Conservation (phyloP, 495 filamentous ascomycete species). For the Xylaria longipes region DNA sequence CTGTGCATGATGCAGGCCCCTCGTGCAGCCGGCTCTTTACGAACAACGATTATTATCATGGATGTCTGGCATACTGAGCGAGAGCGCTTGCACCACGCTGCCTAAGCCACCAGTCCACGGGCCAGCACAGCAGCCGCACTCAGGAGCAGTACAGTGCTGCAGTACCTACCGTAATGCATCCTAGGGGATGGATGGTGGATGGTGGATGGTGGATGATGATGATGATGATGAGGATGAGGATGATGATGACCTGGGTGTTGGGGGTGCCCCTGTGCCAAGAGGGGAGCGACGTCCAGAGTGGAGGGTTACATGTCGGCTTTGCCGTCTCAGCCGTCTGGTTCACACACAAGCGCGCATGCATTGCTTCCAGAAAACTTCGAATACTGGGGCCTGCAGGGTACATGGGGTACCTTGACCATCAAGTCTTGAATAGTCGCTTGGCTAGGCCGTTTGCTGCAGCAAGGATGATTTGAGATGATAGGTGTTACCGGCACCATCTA, state of each 20-base stretch:
- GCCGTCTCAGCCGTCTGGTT: constrained; percentile 30
- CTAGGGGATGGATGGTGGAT: constrained; percentile 11
- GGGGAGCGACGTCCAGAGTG: background rate
- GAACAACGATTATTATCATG: background rate
- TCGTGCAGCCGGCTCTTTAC: background rate
- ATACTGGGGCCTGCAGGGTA: constrained; percentile 15
- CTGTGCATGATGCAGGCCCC: constrained; percentile 4
- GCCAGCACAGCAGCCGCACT: background rate
- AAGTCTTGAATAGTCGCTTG: background rate
- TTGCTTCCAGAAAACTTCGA: constrained; percentile 28
- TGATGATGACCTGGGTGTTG: constrained; percentile 2
- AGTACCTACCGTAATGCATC: background rate
- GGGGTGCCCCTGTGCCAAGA: constrained; percentile 17
- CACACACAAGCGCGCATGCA: background rate
- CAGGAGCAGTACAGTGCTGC: background rate
- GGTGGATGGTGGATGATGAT: too few relatives aligned
- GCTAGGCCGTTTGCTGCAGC: background rate
- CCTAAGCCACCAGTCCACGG: background rate
- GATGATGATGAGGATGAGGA: too few relatives aligned
- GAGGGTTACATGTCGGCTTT: constrained; percentile 30
- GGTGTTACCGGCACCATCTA: background rate
- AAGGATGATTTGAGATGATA: constrained; percentile 13
- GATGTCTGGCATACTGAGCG: background rate
- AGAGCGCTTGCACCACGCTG: background rate
- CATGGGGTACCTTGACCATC: background rate